Evolutionary conservation across 176 grass and related monocot genomes (phyloP).

Genomic region (Panicum miliaceum): DNA sequence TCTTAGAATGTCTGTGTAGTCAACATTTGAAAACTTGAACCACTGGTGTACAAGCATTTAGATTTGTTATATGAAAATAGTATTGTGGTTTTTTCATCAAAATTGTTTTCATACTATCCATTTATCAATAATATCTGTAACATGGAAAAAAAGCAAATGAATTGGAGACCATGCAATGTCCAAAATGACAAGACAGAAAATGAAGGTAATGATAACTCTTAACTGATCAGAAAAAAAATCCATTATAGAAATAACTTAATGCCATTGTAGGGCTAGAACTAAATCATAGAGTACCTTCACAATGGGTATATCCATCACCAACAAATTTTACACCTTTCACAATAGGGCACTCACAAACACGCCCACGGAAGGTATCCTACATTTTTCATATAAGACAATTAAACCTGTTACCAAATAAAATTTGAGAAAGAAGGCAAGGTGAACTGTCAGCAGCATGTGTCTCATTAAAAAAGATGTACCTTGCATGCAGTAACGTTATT

Average conservation of each 20-base stretch:
- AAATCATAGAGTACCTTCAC: conserved; percentile 71
- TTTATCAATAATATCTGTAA: not conserved
- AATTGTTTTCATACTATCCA: not conserved
- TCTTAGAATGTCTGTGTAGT: not conserved
- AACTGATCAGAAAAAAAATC: not conserved
- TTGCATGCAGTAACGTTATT: conserved; percentile 83
- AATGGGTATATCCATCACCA: conserved; percentile 88
- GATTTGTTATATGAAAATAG: not conserved
- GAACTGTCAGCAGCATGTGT: conserved; percentile 13
- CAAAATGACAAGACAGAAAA: not conserved
- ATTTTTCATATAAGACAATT: conserved; percentile 26
- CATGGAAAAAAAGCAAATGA: not conserved
- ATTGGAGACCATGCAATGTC: not conserved
- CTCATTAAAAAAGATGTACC: conserved; percentile 52
- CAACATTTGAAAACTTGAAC: not conserved
- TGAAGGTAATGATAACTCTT: not conserved
- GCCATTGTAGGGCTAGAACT: conserved; percentile 25
- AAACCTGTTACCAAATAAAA: conserved; percentile 29
- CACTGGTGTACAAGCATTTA: not conserved
- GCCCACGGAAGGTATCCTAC: conserved; percentile 93
- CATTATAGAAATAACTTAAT: conserved; percentile 28
- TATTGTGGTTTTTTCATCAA: not conserved
- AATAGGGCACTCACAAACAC: conserved; percentile 86
- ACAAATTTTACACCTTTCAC: conserved; percentile 84
- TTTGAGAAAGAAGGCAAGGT: conserved; percentile 13